These are phyloP conservation scores for Pterocarpus santalinus DNA, from an alignment of 306 rosid genomes.

Conservation along the genomic window DNA sequence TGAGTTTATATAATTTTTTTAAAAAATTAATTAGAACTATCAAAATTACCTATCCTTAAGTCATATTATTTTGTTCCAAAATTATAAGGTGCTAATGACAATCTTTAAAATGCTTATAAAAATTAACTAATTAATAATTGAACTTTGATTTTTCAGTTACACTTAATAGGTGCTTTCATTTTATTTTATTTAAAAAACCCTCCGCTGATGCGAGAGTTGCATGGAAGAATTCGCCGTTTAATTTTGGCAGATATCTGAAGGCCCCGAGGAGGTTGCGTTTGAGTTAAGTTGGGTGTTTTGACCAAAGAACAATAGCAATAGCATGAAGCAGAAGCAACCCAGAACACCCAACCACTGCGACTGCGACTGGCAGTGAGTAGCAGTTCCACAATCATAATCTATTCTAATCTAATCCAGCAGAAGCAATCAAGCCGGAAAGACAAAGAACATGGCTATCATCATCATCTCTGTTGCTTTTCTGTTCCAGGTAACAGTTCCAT, in stretches of 20 bases:
- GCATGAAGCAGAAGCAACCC: background rate
- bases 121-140: no score
- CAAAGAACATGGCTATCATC: constrained; percentile 25
- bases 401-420: background rate
- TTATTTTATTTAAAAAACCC: no score
- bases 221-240: background rate
- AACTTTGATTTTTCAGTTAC: no score
- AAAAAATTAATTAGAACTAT: no score
- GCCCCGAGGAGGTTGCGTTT: background rate
- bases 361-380: background rate
- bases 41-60: no score
- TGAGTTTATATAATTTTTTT: no score
- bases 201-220: background rate
- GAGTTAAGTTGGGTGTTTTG: background rate
- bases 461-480: constrained; percentile 48
- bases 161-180: no score
- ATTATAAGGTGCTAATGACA: no score
- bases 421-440: background rate
- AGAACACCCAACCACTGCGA: background rate
- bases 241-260: background rate
- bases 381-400: background rate
- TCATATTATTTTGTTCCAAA: no score
- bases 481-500: constrained; percentile 58
- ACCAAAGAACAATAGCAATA: background rate
- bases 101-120: no score